These are phyloP conservation scores for Trichomonas gallinae DNA, from an alignment of 208 protist species.

Conservation along the genomic window DNA sequence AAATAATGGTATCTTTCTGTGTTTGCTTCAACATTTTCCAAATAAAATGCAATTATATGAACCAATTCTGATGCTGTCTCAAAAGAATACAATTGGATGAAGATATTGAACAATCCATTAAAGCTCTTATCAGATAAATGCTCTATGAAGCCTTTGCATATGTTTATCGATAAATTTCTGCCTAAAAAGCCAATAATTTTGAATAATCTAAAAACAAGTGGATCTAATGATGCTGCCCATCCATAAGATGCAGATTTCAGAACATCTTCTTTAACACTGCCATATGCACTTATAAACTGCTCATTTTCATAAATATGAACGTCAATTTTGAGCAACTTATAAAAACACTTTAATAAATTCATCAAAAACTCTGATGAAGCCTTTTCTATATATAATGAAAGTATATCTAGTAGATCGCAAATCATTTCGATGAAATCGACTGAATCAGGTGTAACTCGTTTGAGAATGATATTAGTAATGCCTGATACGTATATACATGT, in stretches of 20 bases:
- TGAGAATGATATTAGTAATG: no score
- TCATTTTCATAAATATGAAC: background rate
- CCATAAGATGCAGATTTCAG: no score
- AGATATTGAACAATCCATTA: background rate
- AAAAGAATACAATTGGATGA: background rate
- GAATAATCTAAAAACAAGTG: background rate
- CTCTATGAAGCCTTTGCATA: background rate
- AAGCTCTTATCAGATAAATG: background rate
- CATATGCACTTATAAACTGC: background rate
- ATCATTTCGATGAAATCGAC: no score
- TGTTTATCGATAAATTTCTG: background rate
- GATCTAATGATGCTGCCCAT: no score
- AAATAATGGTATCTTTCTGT: background rate
- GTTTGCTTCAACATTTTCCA: background rate
- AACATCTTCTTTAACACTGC: background rate
- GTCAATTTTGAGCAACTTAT: background rate
- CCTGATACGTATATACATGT: background rate
- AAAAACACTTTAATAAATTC: background rate
- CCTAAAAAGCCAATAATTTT: background rate
- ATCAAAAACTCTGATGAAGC: background rate
- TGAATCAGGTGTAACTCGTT: no score
- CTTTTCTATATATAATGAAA: background rate
- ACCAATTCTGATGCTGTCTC: background rate
- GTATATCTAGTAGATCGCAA: no score
- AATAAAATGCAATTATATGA: background rate